phyloP scores from a whole-genome alignment of 306 rosid genomes.

The Arachis hypogaea region DNA sequence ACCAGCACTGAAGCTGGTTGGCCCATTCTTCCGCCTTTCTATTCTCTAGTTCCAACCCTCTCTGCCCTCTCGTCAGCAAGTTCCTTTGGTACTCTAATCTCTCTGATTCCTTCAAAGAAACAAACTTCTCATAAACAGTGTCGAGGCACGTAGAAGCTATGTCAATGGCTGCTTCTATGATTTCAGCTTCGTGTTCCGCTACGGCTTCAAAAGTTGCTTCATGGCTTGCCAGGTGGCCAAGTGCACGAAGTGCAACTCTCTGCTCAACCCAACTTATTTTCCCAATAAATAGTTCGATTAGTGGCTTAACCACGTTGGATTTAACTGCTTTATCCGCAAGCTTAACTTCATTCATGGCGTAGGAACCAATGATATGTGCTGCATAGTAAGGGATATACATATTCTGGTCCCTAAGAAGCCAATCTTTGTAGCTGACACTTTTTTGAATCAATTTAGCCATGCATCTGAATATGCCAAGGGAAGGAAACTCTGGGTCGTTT shows the following conservation, averaged over 20 bases:
- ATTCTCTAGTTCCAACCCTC: conserved; percentile 61
- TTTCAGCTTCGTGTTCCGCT: conserved; percentile 46
- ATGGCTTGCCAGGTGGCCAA: conserved; percentile 65
- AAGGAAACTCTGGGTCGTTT: conserved; percentile 70
- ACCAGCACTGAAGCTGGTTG: conserved; percentile 73
- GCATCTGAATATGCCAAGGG: conserved; percentile 65
- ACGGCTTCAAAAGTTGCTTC: conserved; percentile 49
- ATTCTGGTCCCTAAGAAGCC: conserved; percentile 68
- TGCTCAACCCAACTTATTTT: conserved; percentile 79
- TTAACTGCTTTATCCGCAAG: conserved; percentile 57
- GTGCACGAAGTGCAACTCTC: conserved; percentile 71
- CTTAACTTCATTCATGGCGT: conserved; percentile 55
- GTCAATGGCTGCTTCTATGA: conserved; percentile 50
- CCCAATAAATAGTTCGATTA: conserved; percentile 64
- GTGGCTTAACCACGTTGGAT: conserved; percentile 54
- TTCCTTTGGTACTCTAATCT: conserved; percentile 64
- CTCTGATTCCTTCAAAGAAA: conserved; percentile 43
- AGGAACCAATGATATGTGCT: conserved; percentile 35
- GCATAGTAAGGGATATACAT: conserved; percentile 82
- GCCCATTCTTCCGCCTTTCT: conserved; percentile 80
- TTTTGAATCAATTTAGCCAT: conserved; percentile 67
- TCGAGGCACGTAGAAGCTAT: conserved; percentile 51
- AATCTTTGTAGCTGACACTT: conserved; percentile 49
- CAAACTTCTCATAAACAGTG: conserved; percentile 51
- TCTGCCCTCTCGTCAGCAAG: conserved; percentile 64